phyloP scores from a whole-genome alignment of 352 stramenopile species.

The Pelagophyceae sp. region DNA sequence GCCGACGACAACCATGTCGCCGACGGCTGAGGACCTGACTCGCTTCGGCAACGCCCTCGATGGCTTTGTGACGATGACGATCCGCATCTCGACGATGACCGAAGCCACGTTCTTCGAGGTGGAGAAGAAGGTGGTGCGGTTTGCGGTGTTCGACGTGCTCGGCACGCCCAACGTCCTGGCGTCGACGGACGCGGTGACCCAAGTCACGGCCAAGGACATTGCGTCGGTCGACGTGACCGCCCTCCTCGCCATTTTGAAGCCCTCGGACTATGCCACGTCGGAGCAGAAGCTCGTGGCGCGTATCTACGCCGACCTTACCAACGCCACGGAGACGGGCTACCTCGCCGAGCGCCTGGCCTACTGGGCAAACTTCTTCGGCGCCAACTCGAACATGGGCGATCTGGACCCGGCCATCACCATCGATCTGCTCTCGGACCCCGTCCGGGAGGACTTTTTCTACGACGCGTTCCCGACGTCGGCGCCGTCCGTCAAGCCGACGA shows the following conservation, averaged over 20 bases:
- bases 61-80: neutral
- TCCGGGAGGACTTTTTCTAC: neutral
- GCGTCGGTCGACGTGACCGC: neutral
- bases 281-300: neutral
- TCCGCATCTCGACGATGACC: neutral
- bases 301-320: neutral
- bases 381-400: neutral
- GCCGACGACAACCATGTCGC: neutral
- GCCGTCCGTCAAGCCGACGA: neutral
- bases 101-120: neutral
- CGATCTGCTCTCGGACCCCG: neutral
- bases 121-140: neutral
- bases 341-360: neutral
- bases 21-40: too few relatives aligned
- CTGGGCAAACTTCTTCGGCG: neutral
- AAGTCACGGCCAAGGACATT: neutral
- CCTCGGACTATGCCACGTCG: neutral
- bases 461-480: neutral
- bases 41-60: neutral
- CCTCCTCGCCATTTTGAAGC: neutral
- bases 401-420: neutral
- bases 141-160: neutral
- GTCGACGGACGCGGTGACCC: neutral
- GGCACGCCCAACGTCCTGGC: neutral
- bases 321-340: neutral